Base-by-base conservation (phyloP, 192 early-diverging fungal species). In the Chytriomyces sp. region DNA sequence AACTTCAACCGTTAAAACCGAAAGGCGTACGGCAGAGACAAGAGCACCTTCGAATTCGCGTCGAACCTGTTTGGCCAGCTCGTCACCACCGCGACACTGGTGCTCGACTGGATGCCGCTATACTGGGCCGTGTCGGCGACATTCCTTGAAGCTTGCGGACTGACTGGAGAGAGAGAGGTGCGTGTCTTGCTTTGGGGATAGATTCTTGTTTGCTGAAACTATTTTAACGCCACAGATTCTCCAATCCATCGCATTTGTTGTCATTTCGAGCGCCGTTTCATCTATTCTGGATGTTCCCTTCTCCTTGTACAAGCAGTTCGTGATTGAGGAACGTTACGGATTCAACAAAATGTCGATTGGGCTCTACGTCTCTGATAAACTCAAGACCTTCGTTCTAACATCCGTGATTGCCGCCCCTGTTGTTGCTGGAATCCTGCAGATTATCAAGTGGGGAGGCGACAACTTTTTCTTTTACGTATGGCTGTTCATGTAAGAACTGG, bases 271-370 rank as follows among this genome's bases (percentile, higher is more conserved):
- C 18, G 45, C 90, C 1, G 69, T 91, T 11, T 87, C 90, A 1
- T 90, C 91, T 0, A 66, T 94, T 7, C 79, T 95, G 7, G 86
- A 86, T 13, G 76, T 96, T 60, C 97, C 97, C 6, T 91, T 95
- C 64, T 87, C 89, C 24, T 77, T 97, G 28, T 99, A 96, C 80
- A 87, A 87, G 62, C 97, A 93, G 0, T 99, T 99, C 90, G 94
- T 99, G 10, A 91, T 99, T 74, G 97, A 99, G 84, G 89, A 93
- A 78, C 83, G 88, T 28, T 96, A 97, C 81, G 96, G 96, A 5
- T 98, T 99, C 83, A 99, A 99, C 86, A 99, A 99, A 80, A 91
- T 92, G 80, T 97, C 97, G 6, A 61, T 92, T 13, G 16, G 85
- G 0, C 77, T 96, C 47, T 98, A 91, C 78, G 82, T 96, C 49